Base-by-base conservation (phyloP, 495 filamentous ascomycete genomes). In the Aspergillus biplanus region DNA sequence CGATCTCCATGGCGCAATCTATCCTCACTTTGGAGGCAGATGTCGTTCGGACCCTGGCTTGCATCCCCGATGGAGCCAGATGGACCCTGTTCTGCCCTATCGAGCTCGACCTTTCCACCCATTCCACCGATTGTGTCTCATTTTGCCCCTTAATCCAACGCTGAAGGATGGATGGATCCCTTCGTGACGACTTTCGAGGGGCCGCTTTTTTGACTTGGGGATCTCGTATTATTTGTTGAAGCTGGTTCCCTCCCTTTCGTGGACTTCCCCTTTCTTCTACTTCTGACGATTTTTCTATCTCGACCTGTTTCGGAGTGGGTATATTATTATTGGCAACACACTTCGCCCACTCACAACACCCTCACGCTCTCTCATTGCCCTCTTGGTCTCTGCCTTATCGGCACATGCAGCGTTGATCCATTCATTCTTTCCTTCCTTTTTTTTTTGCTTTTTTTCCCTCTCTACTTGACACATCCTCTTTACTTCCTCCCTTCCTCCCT, bases 1-100 rank as follows among this genome's bases (percentile, higher is more conserved):
- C 46, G 56, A 47, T 27, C 39, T n/a, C 39, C 39, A 59, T 59
- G 21, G 56, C 56, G 56, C 44, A 47, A 59, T 50, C 47, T 50
- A 9, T 33, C 6, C 34, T 47, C 37, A 18, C 39, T 3, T 21
- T 49, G 16, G 39, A 34, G 32, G 8, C 32, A 33, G 39, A 59
- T 57, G 54, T 57, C 54, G 54, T 57, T 57, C 47, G 6, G 54
- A 16, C 42, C 54, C 35, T 44, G 39, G 18, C 46, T 4, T 21
- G 5, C 46, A 15, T 8, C 5, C 16, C 21, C 6, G 16, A 21
- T 27, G 47, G 21, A 16, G 16, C 47, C 47, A 9, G 7, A 50
- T 35, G 27, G 6, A 7, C 37, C 35, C 31, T 39, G 37, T 7
- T 39, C 56, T 18, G 56, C 56, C 56, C 31, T 52, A 47, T 49